These are phyloP conservation scores for Striga asiatica DNA, from an alignment of 257 asterid genomes.

Conservation along the genomic window DNA sequence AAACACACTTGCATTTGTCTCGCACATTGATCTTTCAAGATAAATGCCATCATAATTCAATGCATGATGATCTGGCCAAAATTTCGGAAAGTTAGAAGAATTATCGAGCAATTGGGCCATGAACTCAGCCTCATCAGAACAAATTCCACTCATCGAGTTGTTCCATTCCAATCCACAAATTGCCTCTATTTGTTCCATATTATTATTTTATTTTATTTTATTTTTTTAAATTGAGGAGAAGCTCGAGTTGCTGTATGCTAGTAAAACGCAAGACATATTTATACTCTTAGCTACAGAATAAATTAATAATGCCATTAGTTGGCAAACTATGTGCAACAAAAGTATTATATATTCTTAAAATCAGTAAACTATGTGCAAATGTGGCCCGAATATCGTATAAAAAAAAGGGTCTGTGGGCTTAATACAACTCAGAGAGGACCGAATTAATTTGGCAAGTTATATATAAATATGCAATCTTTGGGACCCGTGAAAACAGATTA, in stretches of 20 bases:
- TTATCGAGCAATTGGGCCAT: slow-evolving; percentile 44
- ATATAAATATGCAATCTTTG: slow-evolving; percentile 22
- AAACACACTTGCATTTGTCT: slow-evolving; percentile 6
- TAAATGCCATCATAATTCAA: slow-evolving; percentile 4
- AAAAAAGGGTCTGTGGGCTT: too few relatives aligned
- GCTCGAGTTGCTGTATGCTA: slow-evolving; percentile 14
- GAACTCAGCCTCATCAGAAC: slow-evolving; percentile 43
- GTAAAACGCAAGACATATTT: slow-evolving; percentile 19
- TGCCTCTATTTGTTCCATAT: slow-evolving; percentile 40
- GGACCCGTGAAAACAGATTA: slow-evolving; percentile 11
- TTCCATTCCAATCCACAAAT: slow-evolving; percentile 36
- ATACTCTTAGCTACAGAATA: slow-evolving; percentile 17
- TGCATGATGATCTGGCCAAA: slow-evolving; percentile 6
- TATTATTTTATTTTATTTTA: too few relatives aligned
- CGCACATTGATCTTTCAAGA: slow-evolving; percentile 15
- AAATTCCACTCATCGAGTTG: slow-evolving; percentile 30
- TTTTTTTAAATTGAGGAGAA: too few relatives aligned
- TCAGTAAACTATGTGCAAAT: background rate
- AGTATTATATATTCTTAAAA: background rate
- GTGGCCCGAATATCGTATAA: too few relatives aligned
- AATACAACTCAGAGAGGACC: too few relatives aligned
- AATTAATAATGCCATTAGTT: slow-evolving; percentile 2
- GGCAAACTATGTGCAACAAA: background rate
- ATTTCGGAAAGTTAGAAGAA: slow-evolving; percentile 17
- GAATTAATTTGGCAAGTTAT: slow-evolving; percentile 22